These are phyloP conservation scores for Raphanus raphanistrum DNA, from an alignment of 345 rosid genomes.

Conservation along the genomic window DNA sequence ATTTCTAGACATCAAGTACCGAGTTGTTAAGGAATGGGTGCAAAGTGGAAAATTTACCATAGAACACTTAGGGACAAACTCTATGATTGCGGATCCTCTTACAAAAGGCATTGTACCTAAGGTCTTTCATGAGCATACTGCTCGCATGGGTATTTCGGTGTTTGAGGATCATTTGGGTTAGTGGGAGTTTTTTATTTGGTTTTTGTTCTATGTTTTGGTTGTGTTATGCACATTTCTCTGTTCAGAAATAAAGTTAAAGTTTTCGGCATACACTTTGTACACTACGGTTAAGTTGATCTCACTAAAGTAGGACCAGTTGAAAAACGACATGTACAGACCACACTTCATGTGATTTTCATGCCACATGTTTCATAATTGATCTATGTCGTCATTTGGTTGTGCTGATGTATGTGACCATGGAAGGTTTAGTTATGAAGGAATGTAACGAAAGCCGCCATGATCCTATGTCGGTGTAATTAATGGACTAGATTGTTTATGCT, in stretches of 20 bases:
- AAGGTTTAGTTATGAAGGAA: background rate
- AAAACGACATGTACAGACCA: background rate
- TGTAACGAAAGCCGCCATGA: background rate
- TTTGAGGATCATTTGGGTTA: background rate
- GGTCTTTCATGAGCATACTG: background rate
- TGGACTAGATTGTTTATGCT: background rate
- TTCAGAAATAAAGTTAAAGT: background rate
- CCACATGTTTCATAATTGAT: background rate
- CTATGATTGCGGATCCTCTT: background rate
- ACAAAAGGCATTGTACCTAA: background rate
- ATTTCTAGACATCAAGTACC: background rate
- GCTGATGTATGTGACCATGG: background rate
- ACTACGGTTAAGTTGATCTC: background rate
- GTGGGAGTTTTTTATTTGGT: slow-evolving; percentile 5
- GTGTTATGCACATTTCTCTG: background rate
- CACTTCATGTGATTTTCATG: background rate
- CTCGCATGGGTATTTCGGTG: background rate
- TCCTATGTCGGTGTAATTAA: background rate
- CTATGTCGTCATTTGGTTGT: background rate
- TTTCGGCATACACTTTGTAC: background rate
- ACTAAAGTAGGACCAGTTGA: background rate
- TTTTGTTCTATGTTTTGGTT: background rate
- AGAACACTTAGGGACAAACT: background rate
- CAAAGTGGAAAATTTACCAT: background rate
- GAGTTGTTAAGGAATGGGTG: background rate